Evolutionary conservation across 2,329 filamentous ascomycete genomes (phyloP).

Genomic region (Apiospora arundinis): DNA sequence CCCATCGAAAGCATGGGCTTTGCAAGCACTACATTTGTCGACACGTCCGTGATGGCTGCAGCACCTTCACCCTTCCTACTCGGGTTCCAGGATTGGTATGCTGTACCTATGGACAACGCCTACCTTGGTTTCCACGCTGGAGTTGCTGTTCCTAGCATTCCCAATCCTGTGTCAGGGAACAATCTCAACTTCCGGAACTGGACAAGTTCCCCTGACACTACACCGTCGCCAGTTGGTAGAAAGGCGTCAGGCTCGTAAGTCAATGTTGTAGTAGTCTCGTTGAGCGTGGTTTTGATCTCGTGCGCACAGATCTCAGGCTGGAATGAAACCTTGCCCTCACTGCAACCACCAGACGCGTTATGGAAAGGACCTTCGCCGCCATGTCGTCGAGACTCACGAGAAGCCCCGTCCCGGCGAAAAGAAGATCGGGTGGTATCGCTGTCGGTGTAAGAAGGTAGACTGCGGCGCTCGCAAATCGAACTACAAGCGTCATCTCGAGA

Average conservation of each 20-base stretch:
- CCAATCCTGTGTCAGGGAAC: neutral
- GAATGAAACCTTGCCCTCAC: neutral
- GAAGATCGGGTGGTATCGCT: neutral
- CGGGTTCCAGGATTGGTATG: neutral
- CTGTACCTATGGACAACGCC: neutral
- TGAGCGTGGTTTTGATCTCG: neutral
- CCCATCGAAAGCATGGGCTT: neutral
- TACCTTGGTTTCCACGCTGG: neutral
- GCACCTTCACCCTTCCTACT: no score
- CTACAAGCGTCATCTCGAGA: neutral
- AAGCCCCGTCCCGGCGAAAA: neutral
- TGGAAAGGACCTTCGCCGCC: neutral
- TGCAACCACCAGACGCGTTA: neutral
- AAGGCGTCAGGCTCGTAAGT: neutral
- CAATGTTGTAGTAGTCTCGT: neutral
- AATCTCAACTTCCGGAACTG: neutral
- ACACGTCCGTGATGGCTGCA: neutral
- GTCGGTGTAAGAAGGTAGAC: neutral
- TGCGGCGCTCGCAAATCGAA: neutral
- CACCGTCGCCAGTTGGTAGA: no score
- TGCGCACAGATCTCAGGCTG: neutral
- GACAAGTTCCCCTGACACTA: neutral
- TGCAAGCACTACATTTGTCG: neutral
- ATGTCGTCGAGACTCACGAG: neutral
- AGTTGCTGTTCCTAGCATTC: neutral